phyloP scores from a whole-genome alignment of 495 filamentous ascomycete genomes.

The Lasiosphaeria ovina region DNA sequence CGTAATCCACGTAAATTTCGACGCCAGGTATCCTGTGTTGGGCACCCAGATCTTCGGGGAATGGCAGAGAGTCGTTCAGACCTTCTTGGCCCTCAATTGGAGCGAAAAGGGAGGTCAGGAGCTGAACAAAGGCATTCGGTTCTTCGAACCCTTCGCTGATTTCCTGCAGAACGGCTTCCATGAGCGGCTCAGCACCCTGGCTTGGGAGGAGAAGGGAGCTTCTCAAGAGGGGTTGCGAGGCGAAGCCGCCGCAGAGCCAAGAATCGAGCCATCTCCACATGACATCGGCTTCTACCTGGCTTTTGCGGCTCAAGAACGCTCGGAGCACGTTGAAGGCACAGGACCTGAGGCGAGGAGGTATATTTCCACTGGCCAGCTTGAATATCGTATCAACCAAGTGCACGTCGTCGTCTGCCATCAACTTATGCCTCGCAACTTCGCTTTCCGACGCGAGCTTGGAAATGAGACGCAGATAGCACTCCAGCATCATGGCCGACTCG shows the following conservation, averaged over 20 bases:
- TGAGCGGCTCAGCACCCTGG: constrained; percentile 44
- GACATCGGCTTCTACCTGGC: constrained; percentile 52
- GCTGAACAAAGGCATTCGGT: constrained; percentile 72
- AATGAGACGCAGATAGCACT: constrained; percentile 86
- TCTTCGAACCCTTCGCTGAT: constrained; percentile 74
- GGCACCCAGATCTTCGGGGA: constrained; percentile 83
- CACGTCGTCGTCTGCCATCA: constrained; percentile 62
- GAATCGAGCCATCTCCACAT: constrained; percentile 72
- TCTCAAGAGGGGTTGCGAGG: constrained; percentile 36
- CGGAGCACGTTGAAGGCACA: constrained; percentile 68
- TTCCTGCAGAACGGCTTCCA: constrained; percentile 54
- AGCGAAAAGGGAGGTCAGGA: constrained; percentile 65
- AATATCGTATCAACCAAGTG: constrained; percentile 65
- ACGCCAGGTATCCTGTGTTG: constrained; percentile 79
- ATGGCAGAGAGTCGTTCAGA: constrained; percentile 74
- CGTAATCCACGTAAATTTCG: constrained; percentile 88
- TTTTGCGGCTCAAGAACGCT: constrained; percentile 66
- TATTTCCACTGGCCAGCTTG: constrained; percentile 62
- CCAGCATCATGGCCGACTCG: constrained; percentile 86
- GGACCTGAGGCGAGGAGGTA: constrained; percentile 72
- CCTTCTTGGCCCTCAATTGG: constrained; percentile 56
- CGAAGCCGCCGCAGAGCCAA: constrained; percentile 61
- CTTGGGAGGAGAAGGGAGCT: constrained; percentile 33
- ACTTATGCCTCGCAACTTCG: constrained; percentile 61
- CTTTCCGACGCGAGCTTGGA: constrained; percentile 73